Base-by-base conservation (phyloP, 2,329 filamentous ascomycete species). In the Diplodia sapinea region DNA sequence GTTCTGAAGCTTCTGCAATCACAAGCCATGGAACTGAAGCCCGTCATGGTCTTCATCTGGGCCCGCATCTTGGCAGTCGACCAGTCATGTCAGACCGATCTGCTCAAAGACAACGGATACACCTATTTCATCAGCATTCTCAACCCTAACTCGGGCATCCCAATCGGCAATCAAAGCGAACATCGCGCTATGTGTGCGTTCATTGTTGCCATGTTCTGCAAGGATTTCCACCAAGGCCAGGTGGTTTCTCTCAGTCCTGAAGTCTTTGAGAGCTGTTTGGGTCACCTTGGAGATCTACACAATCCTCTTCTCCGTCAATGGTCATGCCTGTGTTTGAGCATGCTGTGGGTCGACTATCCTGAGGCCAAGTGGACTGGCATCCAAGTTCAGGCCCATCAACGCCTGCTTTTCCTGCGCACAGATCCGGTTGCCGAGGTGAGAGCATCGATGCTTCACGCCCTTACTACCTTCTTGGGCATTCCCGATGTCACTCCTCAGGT, bases 1-100 rank as follows among this genome's bases (percentile, higher is more conserved):
- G 95, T 99, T n/a, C 83, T 99, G 40, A 99, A 99, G 80, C 84
- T 99, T 31, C 83, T 99, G 20, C 95, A 99, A 78, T 98, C 95
- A 4, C 94, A 96, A 56, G 95, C 95, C 0, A 87, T 93, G 56
- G 95, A 99, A 78, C 82, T 99, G 70, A 98, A 98, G 76, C 94
- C 95, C 0, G 94, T 98, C 69, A 98, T 99, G 95, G 94, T 99
- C 5, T 99, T 98, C 79, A 99, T 99, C 70, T 99, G 95, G 95
- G 94, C 95, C 6, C 88, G 95, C 59, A 93, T 99, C 52, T 87
- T 99, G 71, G 95, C 95, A 8, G 95, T 99, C 6, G 95, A 99
- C 75, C 89, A 95, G 69, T 92, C 92, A 1, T 97, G 95, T 75
- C 95, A 99, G 78, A 89, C 90, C 70, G 95, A 99, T 77, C 83